These are phyloP conservation scores for Coemansia sp. DNA, from an alignment of 192 early-diverging fungal species.

Conservation along the genomic window DNA sequence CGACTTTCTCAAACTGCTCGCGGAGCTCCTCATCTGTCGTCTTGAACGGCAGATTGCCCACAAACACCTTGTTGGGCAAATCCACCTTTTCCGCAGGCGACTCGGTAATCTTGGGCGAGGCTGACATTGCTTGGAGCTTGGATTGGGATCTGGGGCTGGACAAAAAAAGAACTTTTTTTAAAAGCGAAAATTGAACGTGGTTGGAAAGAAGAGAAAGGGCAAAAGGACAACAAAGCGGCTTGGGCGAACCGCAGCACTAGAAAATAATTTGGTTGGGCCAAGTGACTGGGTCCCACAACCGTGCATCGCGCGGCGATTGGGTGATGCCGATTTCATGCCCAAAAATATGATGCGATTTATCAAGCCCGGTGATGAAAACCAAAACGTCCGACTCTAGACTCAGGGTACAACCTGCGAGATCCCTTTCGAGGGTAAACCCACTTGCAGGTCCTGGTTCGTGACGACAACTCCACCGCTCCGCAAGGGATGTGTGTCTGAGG, in stretches of 20 bases:
- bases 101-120: constrained; percentile 30
- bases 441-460: constrained; percentile 45
- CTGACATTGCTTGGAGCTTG: constrained; percentile 20
- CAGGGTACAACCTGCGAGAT: constrained; percentile 34
- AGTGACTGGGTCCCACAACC: neutral
- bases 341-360: neutral
- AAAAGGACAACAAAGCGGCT: neutral
- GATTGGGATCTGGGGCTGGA: neutral
- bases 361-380: constrained; percentile 40
- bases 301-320: neutral
- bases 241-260: neutral
- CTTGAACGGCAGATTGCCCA: constrained; percentile 90
- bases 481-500: constrained; percentile 51
- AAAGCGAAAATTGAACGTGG: neutral
- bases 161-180: neutral
- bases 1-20: constrained; percentile 70
- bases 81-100: constrained; percentile 16
- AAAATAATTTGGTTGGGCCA: neutral
- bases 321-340: neutral
- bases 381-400: constrained; percentile 34
- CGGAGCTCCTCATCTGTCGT: constrained; percentile 79
- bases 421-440: constrained; percentile 38
- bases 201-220: neutral
- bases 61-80: constrained; percentile 80
- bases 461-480: constrained; percentile 26